Evolutionary conservation across 306 rosid species (phyloP), one percentile per base, ranked within the genome.

Genomic region (Pyrus bretschneideri): DNA sequence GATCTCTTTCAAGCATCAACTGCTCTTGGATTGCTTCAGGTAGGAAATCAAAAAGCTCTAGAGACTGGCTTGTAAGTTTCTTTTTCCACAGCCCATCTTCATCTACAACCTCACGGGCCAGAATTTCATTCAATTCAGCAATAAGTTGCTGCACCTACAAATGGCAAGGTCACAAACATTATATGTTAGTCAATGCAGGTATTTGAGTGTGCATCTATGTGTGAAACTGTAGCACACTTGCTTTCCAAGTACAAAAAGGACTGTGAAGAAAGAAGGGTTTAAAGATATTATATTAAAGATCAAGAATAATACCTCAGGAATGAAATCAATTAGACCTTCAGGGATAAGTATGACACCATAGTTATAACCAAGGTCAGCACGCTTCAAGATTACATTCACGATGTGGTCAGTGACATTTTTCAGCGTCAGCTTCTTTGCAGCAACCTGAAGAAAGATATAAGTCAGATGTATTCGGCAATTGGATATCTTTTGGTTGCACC

Each of bases 11-110:
- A 78, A 96, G 99, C 98, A 96, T 83, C 89, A 96, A 76, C 69
- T 96, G 99, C 86, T 96, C 99, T 84, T 96, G 98, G 81, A 96
- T 96, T 78, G 97, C 97, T 93, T 73, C 85, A 81, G 99, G 99
- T 82, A 96, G 83, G 69, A 96, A 83, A 1, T 92, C 99, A 82
- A 96, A 96, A 79, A 96, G 99, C 74, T 87, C 69, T 67, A 91
- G 82, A 69, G 98, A 96, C 79, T 91, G 98, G 62, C 86, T 83
- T 30, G 88, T 79, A 60, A 96, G 98, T 81, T 96, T 96, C 87
- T 87, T 88, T 83, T 96, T 96, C 99, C 99, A 96, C 64, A 88
- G 61, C 73, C 99, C 97, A 30, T 72, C 91, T 74, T 91, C 97
- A 77, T 96, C 99, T 29, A 96, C 98, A 54, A 45, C 69, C 33